phyloP scores from a whole-genome alignment of 768 basidiomycete genomes.

The Heimioporus sp. region DNA sequence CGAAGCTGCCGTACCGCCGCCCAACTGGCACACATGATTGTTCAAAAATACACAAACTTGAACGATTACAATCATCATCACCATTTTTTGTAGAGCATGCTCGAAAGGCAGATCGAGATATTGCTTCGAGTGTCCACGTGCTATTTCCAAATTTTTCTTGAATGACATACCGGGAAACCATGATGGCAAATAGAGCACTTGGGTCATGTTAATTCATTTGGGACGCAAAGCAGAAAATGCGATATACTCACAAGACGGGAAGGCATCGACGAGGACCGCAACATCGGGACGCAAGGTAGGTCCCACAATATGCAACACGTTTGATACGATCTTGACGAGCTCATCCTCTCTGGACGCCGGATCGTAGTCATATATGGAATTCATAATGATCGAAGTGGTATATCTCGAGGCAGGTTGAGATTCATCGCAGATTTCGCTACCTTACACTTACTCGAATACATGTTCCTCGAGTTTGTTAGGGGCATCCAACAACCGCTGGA shows the following conservation, averaged over 20 bases:
- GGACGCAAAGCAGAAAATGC: no score
- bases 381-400: no score
- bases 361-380: no score
- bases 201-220: no score
- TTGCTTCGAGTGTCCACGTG: neutral
- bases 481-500: neutral
- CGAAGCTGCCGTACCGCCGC: neutral
- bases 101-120: conserved; percentile 7
- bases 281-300: no score
- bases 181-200: conserved; percentile 5
- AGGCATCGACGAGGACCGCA: neutral
- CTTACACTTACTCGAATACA: neutral
- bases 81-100: conserved; percentile 3
- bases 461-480: neutral
- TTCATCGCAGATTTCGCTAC: neutral
- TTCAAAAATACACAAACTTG: no score
- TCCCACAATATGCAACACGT: no score
- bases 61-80: neutral
- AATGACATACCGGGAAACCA: conserved; percentile 17
- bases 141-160: neutral
- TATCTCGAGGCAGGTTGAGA: neutral
- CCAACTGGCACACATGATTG: neutral
- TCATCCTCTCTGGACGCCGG: no score
- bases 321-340: no score
- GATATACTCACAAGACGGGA: conserved; percentile 5